Evolutionary conservation across 2,329 filamentous ascomycete species (phyloP).

Genomic region (Fusarium sp.): DNA sequence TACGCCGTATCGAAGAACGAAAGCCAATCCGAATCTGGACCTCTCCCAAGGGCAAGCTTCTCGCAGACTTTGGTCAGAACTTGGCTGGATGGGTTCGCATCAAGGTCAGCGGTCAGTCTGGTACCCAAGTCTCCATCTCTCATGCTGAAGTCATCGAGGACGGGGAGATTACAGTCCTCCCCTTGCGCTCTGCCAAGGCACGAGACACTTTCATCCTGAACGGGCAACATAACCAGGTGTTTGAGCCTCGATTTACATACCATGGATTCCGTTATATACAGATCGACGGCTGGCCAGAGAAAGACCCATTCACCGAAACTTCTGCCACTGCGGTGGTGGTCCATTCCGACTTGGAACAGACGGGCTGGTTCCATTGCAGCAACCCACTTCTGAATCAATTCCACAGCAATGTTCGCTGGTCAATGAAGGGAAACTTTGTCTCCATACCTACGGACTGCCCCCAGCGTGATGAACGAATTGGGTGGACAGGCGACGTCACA

Average conservation of each 20-base stretch:
- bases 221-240: neutral
- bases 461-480: neutral
- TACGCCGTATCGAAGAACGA: neutral
- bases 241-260: neutral
- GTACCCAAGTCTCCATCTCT: neutral
- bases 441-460: neutral
- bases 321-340: neutral
- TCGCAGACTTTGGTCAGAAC: neutral
- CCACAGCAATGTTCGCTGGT: neutral
- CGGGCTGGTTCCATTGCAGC: neutral
- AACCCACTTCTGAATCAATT: neutral
- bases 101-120: neutral
- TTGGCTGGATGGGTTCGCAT: neutral
- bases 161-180: neutral
- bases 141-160: neutral
- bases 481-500: neutral
- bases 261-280: neutral
- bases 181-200: neutral
- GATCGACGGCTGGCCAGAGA: neutral
- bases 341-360: neutral
- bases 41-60: neutral
- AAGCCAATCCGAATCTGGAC: neutral
- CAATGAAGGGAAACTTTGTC: neutral
- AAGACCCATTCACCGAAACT: neutral
- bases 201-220: neutral